Conservation (phyloP, 23 red algal species). For the Gracilaria caudata region DNA sequence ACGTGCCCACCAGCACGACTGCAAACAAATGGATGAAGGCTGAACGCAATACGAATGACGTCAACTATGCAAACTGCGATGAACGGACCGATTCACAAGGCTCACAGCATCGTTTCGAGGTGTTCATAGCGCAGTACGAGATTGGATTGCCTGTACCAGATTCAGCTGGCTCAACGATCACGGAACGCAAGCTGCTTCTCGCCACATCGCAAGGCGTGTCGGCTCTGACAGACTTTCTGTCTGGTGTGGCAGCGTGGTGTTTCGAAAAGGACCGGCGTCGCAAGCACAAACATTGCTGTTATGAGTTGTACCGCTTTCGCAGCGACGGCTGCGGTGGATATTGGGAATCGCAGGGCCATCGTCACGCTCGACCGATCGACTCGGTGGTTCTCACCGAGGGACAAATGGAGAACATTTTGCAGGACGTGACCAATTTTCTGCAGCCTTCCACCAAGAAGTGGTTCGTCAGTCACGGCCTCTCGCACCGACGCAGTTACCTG, state of each 20-base stretch:
- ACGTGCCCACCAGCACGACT: not conserved
- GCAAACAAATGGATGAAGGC: not conserved
- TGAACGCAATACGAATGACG: not conserved
- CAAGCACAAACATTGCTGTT: slow-evolving; percentile 13
- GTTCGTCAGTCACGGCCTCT: slow-evolving; percentile 52
- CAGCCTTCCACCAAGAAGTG: slow-evolving; percentile 32
- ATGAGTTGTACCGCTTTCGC: slow-evolving; percentile 36
- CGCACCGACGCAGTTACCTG: slow-evolving; percentile 61
- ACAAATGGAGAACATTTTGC: slow-evolving; percentile 34
- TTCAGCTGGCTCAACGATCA: not conserved
- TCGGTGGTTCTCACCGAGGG: slow-evolving; percentile 34
- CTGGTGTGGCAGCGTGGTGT: slow-evolving; percentile 2
- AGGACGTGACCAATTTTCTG: slow-evolving; percentile 55
- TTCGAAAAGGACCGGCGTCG: slow-evolving; percentile 25
- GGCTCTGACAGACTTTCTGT: not conserved
- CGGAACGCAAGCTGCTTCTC: slow-evolving; percentile 22
- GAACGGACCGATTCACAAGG: not conserved
- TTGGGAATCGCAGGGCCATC: slow-evolving; percentile 47
- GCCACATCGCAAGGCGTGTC: not conserved
- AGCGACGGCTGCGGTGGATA: slow-evolving; percentile 2
- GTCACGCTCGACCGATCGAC: slow-evolving; percentile 5
- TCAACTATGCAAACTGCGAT: not conserved
- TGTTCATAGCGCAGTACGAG: slow-evolving; percentile 35
- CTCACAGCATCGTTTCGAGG: not conserved
- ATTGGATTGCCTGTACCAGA: slow-evolving; percentile 20